Evolutionary conservation across 2,329 filamentous ascomycete genomes (phyloP).

Genomic region (Penicillium sp.): DNA sequence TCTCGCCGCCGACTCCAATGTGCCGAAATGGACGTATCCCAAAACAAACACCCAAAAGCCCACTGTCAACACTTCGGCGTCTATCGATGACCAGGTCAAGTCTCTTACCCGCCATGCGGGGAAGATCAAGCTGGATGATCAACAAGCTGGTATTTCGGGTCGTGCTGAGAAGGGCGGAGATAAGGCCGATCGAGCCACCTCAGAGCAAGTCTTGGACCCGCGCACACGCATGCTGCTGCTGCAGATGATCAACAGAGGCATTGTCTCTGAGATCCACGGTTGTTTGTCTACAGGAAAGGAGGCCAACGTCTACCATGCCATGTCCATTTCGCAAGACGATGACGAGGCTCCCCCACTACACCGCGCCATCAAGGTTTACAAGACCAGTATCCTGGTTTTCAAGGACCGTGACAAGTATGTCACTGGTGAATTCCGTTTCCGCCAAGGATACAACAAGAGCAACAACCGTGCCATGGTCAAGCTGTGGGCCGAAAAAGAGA

Average conservation of each 20-base stretch:
- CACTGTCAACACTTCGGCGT: constrained; percentile 73
- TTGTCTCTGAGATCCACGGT: constrained; percentile 89
- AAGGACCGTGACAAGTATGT: constrained; percentile 98
- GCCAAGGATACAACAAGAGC: constrained; percentile 86
- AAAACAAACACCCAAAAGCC: constrained; percentile 79
- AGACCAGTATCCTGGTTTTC: constrained; percentile 96
- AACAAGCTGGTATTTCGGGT: constrained; percentile 54
- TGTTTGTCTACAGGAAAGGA: constrained; percentile 97
- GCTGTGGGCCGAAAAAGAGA: constrained; percentile 98
- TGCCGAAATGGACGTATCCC: constrained; percentile 60
- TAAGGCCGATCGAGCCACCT: constrained; percentile 89
- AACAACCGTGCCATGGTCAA: constrained; percentile 98
- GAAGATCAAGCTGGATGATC: constrained; percentile 77
- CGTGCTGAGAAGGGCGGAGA: constrained; percentile 57
- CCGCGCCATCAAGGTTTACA: constrained; percentile 97
- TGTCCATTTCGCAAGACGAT: constrained; percentile 61
- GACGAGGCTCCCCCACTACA: constrained; percentile 60
- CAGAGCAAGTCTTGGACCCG: constrained; percentile 91
- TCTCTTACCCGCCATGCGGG: constrained; percentile 81
- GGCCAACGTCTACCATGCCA: constrained; percentile 94
- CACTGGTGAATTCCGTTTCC: constrained; percentile 89
- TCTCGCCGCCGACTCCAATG: constrained; percentile 47
- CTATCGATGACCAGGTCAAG: constrained; percentile 83
- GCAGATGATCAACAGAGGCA: constrained; percentile 90
- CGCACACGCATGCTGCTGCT: constrained; percentile 92